Evolutionary conservation across 164 flowering plant genomes (phyloP).

Genomic region (Protea cynaroides): DNA sequence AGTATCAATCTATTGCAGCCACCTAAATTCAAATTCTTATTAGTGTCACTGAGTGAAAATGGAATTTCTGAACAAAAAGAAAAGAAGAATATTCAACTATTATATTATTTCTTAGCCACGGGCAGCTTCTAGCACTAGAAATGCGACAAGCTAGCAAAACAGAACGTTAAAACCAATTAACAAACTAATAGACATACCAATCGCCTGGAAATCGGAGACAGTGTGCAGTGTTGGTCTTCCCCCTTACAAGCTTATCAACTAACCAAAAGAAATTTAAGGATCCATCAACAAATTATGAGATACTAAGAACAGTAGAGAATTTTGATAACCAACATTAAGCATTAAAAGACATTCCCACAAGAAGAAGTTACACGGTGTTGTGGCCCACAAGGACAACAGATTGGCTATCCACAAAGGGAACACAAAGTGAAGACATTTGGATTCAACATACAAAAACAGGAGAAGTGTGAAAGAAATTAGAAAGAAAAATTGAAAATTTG

Average conservation of each 20-base stretch:
- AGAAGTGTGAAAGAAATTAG: not conserved
- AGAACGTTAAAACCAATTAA: not conserved
- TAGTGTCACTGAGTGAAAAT: no score
- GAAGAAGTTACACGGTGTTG: conserved; percentile 78
- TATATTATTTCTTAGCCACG: no score
- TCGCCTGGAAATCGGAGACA: conserved; percentile 91
- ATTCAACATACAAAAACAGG: not conserved
- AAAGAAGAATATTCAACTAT: no score
- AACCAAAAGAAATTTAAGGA: conserved; percentile 10
- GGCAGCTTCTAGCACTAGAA: no score
- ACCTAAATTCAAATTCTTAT: no score
- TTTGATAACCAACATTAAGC: not conserved
- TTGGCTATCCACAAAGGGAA: conserved; percentile 49
- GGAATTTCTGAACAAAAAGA: no score
- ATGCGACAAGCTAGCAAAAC: no score
- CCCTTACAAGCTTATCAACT: conserved; percentile 81
- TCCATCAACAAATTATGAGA: not conserved
- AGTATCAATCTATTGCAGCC: no score
- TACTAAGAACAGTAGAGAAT: conserved; percentile 1
- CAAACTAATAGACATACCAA: conserved; percentile 51
- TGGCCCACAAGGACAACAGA: conserved; percentile 92
- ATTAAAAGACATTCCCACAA: conserved; percentile 86
- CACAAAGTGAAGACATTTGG: not conserved
- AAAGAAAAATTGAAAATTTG: not conserved
- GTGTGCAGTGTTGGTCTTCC: conserved; percentile 92